These are phyloP conservation scores for Casuarina glauca DNA, from an alignment of 306 rosid genomes.

Conservation along the genomic window DNA sequence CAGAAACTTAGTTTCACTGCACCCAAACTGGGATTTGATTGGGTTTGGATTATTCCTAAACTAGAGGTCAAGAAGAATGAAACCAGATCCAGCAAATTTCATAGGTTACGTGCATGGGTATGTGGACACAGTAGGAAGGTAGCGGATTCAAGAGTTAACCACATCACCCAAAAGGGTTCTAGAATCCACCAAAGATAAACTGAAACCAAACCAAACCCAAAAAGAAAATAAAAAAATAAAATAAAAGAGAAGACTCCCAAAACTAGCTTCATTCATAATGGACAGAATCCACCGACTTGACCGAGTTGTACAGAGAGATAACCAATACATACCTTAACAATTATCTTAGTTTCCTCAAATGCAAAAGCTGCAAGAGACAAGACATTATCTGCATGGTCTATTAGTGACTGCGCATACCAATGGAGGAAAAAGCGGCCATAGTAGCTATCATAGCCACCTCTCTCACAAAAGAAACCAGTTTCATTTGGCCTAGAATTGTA, in stretches of 20 bases:
- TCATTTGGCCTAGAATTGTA: constrained; percentile 94
- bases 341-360: constrained; percentile 77
- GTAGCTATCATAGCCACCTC: constrained; percentile 96
- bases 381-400: constrained; percentile 86
- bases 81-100: neutral
- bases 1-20: neutral
- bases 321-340: constrained; percentile 69
- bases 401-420: constrained; percentile 85
- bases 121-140: neutral
- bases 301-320: constrained; percentile 17
- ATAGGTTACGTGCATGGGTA: neutral
- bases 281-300: neutral
- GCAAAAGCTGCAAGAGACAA: constrained; percentile 95
- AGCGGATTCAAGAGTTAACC: no score
- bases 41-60: neutral
- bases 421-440: constrained; percentile 97
- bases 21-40: neutral
- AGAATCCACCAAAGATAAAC: no score
- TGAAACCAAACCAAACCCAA: no score
- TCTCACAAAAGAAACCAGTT: constrained; percentile 93
- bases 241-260: no score
- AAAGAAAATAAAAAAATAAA: no score
- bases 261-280: no score
- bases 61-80: neutral
- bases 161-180: no score